Evolutionary conservation across 2,329 filamentous ascomycete species (phyloP).

Genomic region (Phaeosphaeriaceae sp.): DNA sequence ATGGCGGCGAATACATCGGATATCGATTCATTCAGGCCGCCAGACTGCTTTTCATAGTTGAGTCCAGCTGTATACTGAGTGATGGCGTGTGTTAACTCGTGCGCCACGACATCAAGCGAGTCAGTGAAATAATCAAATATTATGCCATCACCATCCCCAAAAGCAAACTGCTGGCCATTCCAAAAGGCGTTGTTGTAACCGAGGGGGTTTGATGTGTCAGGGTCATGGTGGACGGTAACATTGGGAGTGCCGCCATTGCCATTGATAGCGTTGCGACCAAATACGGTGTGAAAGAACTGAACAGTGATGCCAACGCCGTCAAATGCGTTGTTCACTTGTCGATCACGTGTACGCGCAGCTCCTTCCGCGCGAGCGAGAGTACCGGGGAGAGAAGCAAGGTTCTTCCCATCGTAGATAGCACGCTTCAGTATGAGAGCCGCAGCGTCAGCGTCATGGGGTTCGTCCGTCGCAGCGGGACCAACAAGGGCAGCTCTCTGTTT

Average conservation of each 20-base stretch:
- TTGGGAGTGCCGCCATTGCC: slow-evolving; percentile 58
- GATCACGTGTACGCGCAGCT: background rate
- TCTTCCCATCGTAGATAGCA: slow-evolving; percentile 5
- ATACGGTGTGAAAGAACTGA: slow-evolving; percentile 58
- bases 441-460: background rate
- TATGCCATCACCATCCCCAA: slow-evolving; percentile 62
- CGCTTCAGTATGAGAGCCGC: background rate
- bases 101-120: slow-evolving; percentile 63
- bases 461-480: background rate
- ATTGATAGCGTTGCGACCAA: slow-evolving; percentile 61
- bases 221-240: slow-evolving; percentile 59
- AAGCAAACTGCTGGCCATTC: slow-evolving; percentile 61
- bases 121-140: slow-evolving; percentile 58
- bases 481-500: background rate
- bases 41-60: slow-evolving; percentile 59
- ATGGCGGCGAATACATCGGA: slow-evolving; percentile 65
- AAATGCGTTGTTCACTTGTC: slow-evolving; percentile 54
- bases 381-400: slow-evolving; percentile 2
- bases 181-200: slow-evolving; percentile 58
- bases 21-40: slow-evolving; percentile 64
- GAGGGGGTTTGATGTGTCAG: background rate
- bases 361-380: slow-evolving; percentile 6
- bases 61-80: slow-evolving; percentile 59
- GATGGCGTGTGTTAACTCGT: slow-evolving; percentile 64
- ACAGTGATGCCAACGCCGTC: slow-evolving; percentile 59